phyloP scores from a whole-genome alignment of 2,329 filamentous ascomycete species.

The Neonectria magnoliae region DNA sequence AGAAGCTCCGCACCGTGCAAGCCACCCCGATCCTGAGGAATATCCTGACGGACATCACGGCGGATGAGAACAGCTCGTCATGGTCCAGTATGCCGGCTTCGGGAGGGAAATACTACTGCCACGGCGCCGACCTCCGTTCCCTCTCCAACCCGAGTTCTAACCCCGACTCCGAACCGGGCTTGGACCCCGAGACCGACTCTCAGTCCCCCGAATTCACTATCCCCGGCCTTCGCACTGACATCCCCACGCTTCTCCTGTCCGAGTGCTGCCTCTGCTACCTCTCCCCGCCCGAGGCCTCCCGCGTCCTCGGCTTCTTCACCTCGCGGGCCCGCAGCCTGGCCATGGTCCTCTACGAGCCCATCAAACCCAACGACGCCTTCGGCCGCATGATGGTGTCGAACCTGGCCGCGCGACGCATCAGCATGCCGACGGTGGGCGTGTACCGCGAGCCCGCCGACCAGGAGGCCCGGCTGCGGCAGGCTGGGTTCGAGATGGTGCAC shows the following conservation, averaged over 20 bases:
- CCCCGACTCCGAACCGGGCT: not conserved
- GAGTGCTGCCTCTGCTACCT: conserved; percentile 98
- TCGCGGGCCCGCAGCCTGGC: conserved; percentile 58
- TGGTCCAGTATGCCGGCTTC: conserved; percentile 56
- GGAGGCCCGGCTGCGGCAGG: conserved; percentile 68
- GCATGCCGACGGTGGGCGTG: conserved; percentile 81
- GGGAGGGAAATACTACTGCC: conserved; percentile 62
- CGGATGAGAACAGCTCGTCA: conserved; percentile 50
- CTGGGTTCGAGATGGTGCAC: conserved; percentile 68
- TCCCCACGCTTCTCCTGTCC: conserved; percentile 88
- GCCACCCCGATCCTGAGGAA: conserved; percentile 55
- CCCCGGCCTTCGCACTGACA: conserved; percentile 59
- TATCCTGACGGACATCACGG: conserved; percentile 50
- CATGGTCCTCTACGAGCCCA: conserved; percentile 88
- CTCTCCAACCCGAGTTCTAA: conserved; percentile 47
- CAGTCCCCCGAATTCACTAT: conserved; percentile 29
- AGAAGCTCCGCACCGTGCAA: conserved; percentile 69
- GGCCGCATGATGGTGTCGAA: conserved; percentile 94
- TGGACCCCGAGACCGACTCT: not conserved
- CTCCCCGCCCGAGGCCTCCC: conserved; percentile 68
- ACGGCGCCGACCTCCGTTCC: conserved; percentile 76
- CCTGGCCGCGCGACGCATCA: conserved; percentile 81
- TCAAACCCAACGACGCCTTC: conserved; percentile 84
- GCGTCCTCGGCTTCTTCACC: conserved; percentile 73
- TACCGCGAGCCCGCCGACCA: conserved; percentile 78